Base-by-base conservation (phyloP, 2,329 filamentous ascomycete species). In the Oidium heveae region DNA sequence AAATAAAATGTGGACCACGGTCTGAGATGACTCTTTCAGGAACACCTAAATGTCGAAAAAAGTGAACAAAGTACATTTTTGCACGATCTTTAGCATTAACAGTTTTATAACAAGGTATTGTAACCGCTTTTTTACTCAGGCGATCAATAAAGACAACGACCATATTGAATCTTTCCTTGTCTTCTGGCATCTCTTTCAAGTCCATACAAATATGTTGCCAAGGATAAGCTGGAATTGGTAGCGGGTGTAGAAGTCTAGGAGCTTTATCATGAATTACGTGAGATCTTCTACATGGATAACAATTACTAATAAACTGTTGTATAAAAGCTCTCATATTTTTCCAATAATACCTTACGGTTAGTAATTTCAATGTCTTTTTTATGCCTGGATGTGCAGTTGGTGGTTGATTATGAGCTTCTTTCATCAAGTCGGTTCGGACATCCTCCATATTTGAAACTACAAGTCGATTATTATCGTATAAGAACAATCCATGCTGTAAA, bases 1-100 rank as follows among this genome's bases (percentile, higher is more conserved):
- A 59, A 36, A 54, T 56, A 52, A 61, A 62, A 32, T 56, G 33
- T 6, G 47, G 37, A 28, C 56, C 56, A 37, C 54, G n/a, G 37
- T 62, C 55, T 22, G 54, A 57, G 15, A 61, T 47, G 33, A 62
- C 52, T 28, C 28, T 32, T 5, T 54, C 34, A 13, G 55, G 57
- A n/a, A 28, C 7, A 9, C 53, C 39, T 5, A 36, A 18, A 52
- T 52, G 49, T 34, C 32, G 33, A 52, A 52, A 56, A 37, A 39
- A 49, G 32, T 56, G 56, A 10, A 59, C 39, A 16, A 50, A 51
- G 9, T 55, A 32, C 7, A 59, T 55, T 22, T 47, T 4, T 1
- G 55, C 54, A 24, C 57, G 51, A 20, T 37, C 47, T 47, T 50
- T 22, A 12, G 51, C 55, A 15, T n/a, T 53, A 15, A 51, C 52